Evolutionary conservation across 2,329 filamentous ascomycete genomes (phyloP).

Genomic region (Penicillium brevicompactum): DNA sequence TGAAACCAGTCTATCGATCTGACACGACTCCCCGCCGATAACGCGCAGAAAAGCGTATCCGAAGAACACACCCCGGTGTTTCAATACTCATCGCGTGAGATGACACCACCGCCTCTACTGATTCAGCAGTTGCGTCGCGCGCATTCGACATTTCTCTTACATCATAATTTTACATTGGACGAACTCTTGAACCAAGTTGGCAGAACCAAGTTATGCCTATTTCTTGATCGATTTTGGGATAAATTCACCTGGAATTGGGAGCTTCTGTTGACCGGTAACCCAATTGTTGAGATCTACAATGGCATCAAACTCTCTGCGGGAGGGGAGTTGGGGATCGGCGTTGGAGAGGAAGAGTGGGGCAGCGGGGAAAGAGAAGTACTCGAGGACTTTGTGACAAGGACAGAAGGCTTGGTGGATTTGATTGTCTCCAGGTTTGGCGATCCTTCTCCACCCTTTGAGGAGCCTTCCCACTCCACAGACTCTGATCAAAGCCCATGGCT

Average conservation of each 20-base stretch:
- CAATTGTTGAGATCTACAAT: constrained; percentile 74
- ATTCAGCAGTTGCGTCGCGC: constrained; percentile 80
- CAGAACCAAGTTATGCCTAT: constrained; percentile 68
- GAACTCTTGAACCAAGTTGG: constrained; percentile 67
- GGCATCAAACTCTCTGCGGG: constrained; percentile 87
- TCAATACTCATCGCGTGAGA: constrained; percentile 88
- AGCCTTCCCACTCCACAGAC: constrained; percentile 17
- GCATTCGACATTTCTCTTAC: constrained; percentile 81
- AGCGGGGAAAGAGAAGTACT: constrained; percentile 92
- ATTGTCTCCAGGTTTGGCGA: constrained; percentile 85
- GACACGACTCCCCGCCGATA: constrained; percentile 67
- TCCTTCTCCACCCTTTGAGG: constrained; percentile 36
- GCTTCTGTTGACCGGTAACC: constrained; percentile 86
- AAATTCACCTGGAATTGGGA: constrained; percentile 72
- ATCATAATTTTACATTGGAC: constrained; percentile 76
- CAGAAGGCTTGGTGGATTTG: constrained; percentile 83
- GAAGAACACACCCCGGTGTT: constrained; percentile 48
- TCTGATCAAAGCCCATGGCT: constrained; percentile 63
- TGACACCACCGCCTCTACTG: constrained; percentile 78
- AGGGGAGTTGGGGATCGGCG: constrained; percentile 88
- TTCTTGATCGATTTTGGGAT: constrained; percentile 81
- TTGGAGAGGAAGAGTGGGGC: constrained; percentile 92
- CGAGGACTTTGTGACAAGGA: constrained; percentile 78
- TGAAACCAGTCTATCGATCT: constrained; percentile 71
- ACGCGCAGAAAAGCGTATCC: constrained; percentile 43